Conservation (phyloP, 306 rosid species). For the Citrullus colocynthis region DNA sequence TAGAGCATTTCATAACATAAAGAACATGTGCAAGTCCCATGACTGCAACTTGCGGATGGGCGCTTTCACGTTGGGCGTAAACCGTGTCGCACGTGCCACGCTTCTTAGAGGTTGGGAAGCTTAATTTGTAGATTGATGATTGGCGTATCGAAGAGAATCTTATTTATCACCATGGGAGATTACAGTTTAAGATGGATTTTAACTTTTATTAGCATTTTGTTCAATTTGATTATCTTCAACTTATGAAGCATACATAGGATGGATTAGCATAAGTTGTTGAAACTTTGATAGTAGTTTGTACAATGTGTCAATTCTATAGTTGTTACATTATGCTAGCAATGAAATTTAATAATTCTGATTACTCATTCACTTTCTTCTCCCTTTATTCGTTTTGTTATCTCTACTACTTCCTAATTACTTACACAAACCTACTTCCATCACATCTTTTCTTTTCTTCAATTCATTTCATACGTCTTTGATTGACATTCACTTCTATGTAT, state of each 20-base stretch:
- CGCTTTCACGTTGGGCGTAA: conserved; percentile 45
- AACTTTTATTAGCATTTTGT: neutral
- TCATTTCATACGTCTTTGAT: too few relatives aligned
- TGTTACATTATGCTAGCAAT: neutral
- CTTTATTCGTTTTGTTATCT: neutral
- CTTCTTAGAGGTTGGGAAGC: conserved; percentile 52
- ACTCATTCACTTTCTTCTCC: neutral
- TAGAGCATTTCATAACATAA: conserved; percentile 33
- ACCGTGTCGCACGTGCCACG: conserved; percentile 49
- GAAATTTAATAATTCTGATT: neutral
- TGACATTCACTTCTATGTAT: too few relatives aligned
- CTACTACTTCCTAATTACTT: neutral
- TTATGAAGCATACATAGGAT: neutral
- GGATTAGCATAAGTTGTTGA: neutral
- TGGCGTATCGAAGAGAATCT: neutral
- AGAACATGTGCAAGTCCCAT: conserved; percentile 48
- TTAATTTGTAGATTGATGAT: neutral
- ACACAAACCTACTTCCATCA: neutral
- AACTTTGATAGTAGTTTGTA: neutral
- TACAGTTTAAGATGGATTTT: neutral
- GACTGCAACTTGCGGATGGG: conserved; percentile 54
- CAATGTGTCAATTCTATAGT: neutral
- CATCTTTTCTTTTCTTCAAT: too few relatives aligned
- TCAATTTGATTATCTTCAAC: neutral
- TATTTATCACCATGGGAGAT: neutral